Evolutionary conservation across 805 yeast species (phyloP).

Genomic region (Metschnikowia noctiluminum): DNA sequence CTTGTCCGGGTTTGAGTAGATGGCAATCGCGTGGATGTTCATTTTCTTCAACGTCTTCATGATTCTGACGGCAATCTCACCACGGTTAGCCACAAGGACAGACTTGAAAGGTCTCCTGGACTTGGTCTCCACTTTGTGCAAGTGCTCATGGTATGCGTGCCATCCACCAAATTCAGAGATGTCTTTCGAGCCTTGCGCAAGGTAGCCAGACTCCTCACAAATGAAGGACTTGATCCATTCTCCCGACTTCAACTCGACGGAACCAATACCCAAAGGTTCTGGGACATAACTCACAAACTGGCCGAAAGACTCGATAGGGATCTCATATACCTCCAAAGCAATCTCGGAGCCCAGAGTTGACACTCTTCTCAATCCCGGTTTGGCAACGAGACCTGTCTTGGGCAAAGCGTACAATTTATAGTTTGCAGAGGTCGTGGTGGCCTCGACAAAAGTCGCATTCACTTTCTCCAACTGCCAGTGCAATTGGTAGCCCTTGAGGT

Average conservation of each 20-base stretch:
- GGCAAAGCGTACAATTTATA: constrained; percentile 85
- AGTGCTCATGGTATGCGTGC: constrained; percentile 56
- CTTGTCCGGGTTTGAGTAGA: constrained; percentile 86
- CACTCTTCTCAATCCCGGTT: constrained; percentile 86
- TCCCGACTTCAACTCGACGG: constrained; percentile 79
- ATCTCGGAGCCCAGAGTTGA: constrained; percentile 53
- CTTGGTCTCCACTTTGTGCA: constrained; percentile 25
- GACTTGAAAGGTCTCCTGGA: constrained; percentile 62
- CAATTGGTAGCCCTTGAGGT: constrained; percentile 79
- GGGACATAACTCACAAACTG: constrained; percentile 85
- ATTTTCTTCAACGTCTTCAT: constrained; percentile 82
- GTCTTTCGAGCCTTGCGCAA: constrained; percentile 66
- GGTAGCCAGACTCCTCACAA: constrained; percentile 88
- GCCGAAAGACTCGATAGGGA: constrained; percentile 78
- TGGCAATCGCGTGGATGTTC: constrained; percentile 76
- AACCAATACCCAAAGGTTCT: constrained; percentile 92
- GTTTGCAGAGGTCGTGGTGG: constrained; percentile 65
- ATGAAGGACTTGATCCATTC: constrained; percentile 88
- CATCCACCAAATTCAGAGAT: constrained; percentile 90
- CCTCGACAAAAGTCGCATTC: constrained; percentile 64
- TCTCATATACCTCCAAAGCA: constrained; percentile 76
- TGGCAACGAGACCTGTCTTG: constrained; percentile 72
- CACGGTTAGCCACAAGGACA: constrained; percentile 95
- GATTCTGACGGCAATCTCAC: constrained; percentile 95
- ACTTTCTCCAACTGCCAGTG: constrained; percentile 93